Percentiles rank a stretch among this genome's conserved stretches.
phyloP scores from a whole-genome alignment of 2,329 filamentous ascomycete species.

The Alternaria rosae region DNA sequence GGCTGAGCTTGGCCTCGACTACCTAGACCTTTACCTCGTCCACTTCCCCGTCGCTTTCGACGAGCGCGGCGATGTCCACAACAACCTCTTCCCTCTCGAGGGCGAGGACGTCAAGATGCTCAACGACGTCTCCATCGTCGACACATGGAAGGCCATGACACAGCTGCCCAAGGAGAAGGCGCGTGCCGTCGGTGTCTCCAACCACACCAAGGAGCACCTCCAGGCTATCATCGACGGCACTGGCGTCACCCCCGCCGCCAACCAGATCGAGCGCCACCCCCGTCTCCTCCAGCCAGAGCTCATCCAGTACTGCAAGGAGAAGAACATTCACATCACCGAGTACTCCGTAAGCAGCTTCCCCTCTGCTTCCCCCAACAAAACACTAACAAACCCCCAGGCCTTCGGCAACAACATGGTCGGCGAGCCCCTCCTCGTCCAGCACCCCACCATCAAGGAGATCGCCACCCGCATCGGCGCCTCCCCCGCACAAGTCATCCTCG shows the following conservation, averaged over 20 bases:
- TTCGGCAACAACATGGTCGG: constrained; percentile 66
- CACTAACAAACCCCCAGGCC: constrained; percentile 69
- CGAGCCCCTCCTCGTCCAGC: constrained; percentile 49
- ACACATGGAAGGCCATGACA: constrained; percentile 51
- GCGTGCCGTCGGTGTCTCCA: constrained; percentile 40
- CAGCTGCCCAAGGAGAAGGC: constrained; percentile 45
- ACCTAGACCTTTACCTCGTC: constrained; percentile 88
- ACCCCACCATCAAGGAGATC: constrained; percentile 69
- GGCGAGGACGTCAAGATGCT: constrained; percentile 33
- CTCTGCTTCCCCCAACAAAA: constrained; percentile 54
- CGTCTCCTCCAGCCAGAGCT: constrained; percentile 38
- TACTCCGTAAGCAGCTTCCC: constrained; percentile 30
- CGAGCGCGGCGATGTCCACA: constrained; percentile 51
- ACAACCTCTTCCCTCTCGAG: constrained; percentile 35
- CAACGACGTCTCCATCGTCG: constrained; percentile 65
- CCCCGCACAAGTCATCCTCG: constrained; percentile 80
- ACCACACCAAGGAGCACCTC: constrained; percentile 49
- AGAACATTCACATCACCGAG: constrained; percentile 42
- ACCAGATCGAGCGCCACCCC: constrained; percentile 44
- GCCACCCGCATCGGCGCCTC: constrained; percentile 69
- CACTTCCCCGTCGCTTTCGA: constrained; percentile 69
- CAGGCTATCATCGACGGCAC: constrained; percentile 62
- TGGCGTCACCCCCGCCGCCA: constrained; percentile 36
- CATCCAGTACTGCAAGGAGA: constrained; percentile 39
- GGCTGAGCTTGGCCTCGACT: constrained; percentile 80